Evolutionary conservation across 2,329 filamentous ascomycete genomes (phyloP), one percentile per base, ranked within the genome.

Genomic region (Aspergillus aculeatinus): DNA sequence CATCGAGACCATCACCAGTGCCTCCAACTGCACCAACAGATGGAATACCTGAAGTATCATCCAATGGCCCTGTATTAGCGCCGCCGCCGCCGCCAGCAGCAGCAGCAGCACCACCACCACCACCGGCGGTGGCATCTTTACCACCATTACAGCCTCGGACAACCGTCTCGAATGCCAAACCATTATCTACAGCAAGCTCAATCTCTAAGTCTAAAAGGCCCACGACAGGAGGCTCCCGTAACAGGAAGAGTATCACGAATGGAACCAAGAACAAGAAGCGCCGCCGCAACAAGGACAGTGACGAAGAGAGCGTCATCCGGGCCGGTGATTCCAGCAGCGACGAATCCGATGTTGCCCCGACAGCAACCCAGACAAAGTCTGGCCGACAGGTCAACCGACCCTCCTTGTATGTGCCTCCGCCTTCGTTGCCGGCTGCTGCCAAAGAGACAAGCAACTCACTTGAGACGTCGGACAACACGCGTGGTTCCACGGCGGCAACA

Each of bases 351-450:
- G 81, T 84, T 63, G 83, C 83, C 9, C 81, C 82, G 21, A 78
- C 85, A 19, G 82, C 85, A 3, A 90, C 86, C 31, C 87, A 85
- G 70, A 92, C 90, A 10, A 90, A 91, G 70, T 93, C 89, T 21
- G 90, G 90, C 42, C 85, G 90, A 62, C 86, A 88, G 60, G 84
- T 92, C 39, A 86, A 76, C 85, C 89, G 50, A 77, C 86, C 60
- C 79, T 83, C 63, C 87, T 87, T 76, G 82, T 88, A 65, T 85
- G 88, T 53, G 76, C 83, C 6, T 77, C 78, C 5, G 76, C 79
- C 83, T 58, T 76, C 77, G 11, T 52, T 67, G 11, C 62, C 68
- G 42, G 55, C 60, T 35, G 23, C 57, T 53, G 47, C 58, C 56
- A 71, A 65, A 54, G 60, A 61, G 25, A 68, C 60, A 59, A 60